phyloP scores from a whole-genome alignment of 768 basidiomycete species.

The Lyophyllum decastes region DNA sequence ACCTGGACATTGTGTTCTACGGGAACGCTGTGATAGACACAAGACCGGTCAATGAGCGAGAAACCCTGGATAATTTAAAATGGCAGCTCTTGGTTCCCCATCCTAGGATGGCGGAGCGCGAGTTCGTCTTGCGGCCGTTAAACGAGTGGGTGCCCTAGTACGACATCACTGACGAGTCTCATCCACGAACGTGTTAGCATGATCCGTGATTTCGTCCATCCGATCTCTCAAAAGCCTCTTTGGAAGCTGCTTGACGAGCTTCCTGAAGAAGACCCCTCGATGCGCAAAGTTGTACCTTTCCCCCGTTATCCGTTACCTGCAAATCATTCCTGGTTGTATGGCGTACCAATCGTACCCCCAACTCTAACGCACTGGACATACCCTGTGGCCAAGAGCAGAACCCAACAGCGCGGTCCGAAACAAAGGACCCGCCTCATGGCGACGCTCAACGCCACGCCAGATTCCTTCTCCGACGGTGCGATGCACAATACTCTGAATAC shows the following conservation, averaged over 20 bases:
- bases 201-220: conserved; percentile 75
- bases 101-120: conserved; percentile 75
- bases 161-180: not conserved
- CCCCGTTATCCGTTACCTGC: conserved; percentile 49
- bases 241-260: conserved; percentile 45
- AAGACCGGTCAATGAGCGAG: conserved; percentile 38
- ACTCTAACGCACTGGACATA: conserved; percentile 56
- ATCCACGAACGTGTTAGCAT: conserved; percentile 53
- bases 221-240: conserved; percentile 50
- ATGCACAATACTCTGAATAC: conserved; percentile 49
- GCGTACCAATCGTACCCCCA: conserved; percentile 38
- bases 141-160: conserved; percentile 67
- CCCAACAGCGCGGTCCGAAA: conserved; percentile 4
- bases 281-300: conserved; percentile 78
- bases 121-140: conserved; percentile 89
- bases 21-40: conserved; percentile 63
- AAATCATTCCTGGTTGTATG: conserved; percentile 21
- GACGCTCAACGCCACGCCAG: conserved; percentile 90
- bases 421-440: conserved; percentile 79
- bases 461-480: conserved; percentile 93
- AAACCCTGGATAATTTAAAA: conserved; percentile 50
- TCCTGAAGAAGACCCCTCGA: conserved; percentile 40
- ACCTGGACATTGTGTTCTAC: conserved; percentile 86
- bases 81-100: conserved; percentile 87
- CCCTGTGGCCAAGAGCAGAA: conserved; percentile 24